Evolutionary conservation across 2,329 filamentous ascomycete genomes (phyloP).

Genomic region (Beauveria brongniartii): DNA sequence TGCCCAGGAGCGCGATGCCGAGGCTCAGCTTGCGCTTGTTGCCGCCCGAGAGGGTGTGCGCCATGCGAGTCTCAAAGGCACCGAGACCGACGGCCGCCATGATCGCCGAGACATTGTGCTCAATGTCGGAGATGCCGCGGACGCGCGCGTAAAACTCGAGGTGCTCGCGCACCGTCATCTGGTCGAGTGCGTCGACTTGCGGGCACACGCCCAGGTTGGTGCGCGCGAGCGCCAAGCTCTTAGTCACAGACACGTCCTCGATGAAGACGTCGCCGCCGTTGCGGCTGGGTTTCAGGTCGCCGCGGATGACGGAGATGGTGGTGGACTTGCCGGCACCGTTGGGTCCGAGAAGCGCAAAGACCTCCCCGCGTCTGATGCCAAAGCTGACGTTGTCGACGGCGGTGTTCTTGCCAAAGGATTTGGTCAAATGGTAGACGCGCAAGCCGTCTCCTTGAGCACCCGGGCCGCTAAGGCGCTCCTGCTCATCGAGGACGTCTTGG

Average conservation of each 20-base stretch:
- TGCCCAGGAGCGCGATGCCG: conserved; percentile 87
- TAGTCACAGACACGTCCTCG: conserved; percentile 67
- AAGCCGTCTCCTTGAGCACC: conserved; percentile 51
- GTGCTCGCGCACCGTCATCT: conserved; percentile 84
- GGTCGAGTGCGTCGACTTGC: conserved; percentile 79
- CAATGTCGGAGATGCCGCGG: conserved; percentile 66
- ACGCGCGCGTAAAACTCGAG: conserved; percentile 80
- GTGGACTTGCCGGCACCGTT: conserved; percentile 91
- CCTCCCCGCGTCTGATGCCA: conserved; percentile 68
- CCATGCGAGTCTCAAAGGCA: conserved; percentile 66
- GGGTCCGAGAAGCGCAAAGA: conserved; percentile 82
- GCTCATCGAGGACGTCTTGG: conserved; percentile 57
- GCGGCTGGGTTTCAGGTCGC: conserved; percentile 68
- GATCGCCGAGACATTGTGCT: conserved; percentile 70
- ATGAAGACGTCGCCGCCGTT: conserved; percentile 74
- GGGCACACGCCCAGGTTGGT: conserved; percentile 84
- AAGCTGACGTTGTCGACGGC: conserved; percentile 89
- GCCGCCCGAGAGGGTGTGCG: conserved; percentile 72
- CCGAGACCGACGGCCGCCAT: conserved; percentile 72
- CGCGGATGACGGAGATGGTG: conserved; percentile 79
- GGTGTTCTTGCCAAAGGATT: conserved; percentile 65
- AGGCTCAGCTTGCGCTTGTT: conserved; percentile 91
- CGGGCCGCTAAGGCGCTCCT: conserved; percentile 45
- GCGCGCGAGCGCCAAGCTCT: conserved; percentile 62
- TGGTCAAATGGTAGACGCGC: conserved; percentile 71